A percentile compares a stretch with the other conserved stretches of the same genome.
phyloP scores from a whole-genome alignment of 2,329 filamentous ascomycete genomes.

The Aschersonia sp. region DNA sequence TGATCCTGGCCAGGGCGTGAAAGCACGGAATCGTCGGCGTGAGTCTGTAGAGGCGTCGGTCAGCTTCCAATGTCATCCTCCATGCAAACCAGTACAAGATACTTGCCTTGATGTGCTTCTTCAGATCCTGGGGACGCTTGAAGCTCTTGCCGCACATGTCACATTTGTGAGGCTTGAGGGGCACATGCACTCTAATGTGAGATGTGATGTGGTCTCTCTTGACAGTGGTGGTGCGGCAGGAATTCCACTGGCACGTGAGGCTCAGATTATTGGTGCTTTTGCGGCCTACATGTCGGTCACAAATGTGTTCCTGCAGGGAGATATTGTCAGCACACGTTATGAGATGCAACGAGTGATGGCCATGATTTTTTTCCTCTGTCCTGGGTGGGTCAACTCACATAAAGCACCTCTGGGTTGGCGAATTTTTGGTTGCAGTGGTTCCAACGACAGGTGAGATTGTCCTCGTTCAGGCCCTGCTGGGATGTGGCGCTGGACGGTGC shows the following conservation, averaged over 20 bases:
- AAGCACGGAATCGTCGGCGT: slow-evolving; percentile 83
- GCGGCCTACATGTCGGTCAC: slow-evolving; percentile 93
- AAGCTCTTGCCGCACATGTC: slow-evolving; percentile 98
- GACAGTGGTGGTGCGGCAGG: slow-evolving; percentile 89
- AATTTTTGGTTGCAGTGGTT: slow-evolving; percentile 45
- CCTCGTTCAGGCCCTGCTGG: slow-evolving; percentile 27
- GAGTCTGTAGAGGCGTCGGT: slow-evolving; percentile 41
- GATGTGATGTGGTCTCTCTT: slow-evolving; percentile 99
- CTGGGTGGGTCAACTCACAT: slow-evolving; percentile 28
- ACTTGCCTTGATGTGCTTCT: slow-evolving; percentile 87
- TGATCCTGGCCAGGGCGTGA: slow-evolving; percentile 38
- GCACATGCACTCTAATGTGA: slow-evolving; percentile 97
- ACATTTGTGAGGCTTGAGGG: slow-evolving; percentile 96
- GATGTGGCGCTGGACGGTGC: slow-evolving; percentile 34
- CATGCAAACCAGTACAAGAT: background rate
- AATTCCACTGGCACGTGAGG: slow-evolving; percentile 92
- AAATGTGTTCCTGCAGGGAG: slow-evolving; percentile 71
- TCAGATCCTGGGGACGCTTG: slow-evolving; percentile 95
- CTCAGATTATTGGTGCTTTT: slow-evolving; percentile 99
- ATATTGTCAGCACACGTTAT: background rate
- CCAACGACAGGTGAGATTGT: slow-evolving; percentile 48
- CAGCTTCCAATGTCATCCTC: slow-evolving; percentile 5
- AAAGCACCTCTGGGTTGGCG: slow-evolving; percentile 40
- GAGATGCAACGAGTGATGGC: background rate
- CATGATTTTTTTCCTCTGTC: too few species aligned